Base-by-base conservation (phyloP, 805 yeast genomes). In the Spathaspora sp. region DNA sequence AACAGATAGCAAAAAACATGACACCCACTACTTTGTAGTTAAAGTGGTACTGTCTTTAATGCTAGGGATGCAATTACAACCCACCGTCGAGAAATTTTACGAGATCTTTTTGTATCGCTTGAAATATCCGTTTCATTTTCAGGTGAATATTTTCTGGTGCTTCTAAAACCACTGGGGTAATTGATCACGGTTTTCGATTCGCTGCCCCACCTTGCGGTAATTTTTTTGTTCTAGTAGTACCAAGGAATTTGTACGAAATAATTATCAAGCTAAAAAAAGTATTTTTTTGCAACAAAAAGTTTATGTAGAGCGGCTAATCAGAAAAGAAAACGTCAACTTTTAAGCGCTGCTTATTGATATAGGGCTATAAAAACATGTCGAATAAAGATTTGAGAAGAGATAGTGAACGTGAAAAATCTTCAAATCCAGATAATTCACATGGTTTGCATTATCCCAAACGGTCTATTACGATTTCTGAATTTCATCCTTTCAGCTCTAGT, bases 401-500 rank as follows among this genome's bases (percentile, higher is more conserved):
- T 9, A 8, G 14, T 35, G 16, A 12, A 16, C 17, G 3, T 35
- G 18, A 7, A 7, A 35, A 16, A 3, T 10, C 40, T 14, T 3
- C 40, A 11, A 16, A 7, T 35, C 18, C 40, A 14, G 40, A 35
- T 14, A 35, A 35, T 16, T 35, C 18, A 3, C 17, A 35, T n/a
- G 14, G 14, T 16, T 11, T 35, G 17, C 8, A n/a, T 35, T 16
- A 11, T 42, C 44, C 29, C 10, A 29, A 52, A 35, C 44, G 52
- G 12, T 52, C 54, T 17, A 48, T 49, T 28, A 52, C 54, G 3
- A 45, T 52, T 29, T 48, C 54, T 32, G 51, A 48, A 16, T 48
- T 48, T 26, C 52, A 23, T 17, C 18, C 19, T 20, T 31, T 31
- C 18, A 39, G 19, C 14, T 8, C 42, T 5, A 19, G 5, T 12